These are phyloP conservation scores for Ambrosia artemisiifolia DNA, from an alignment of 129 eudicot genomes.

Conservation along the genomic window DNA sequence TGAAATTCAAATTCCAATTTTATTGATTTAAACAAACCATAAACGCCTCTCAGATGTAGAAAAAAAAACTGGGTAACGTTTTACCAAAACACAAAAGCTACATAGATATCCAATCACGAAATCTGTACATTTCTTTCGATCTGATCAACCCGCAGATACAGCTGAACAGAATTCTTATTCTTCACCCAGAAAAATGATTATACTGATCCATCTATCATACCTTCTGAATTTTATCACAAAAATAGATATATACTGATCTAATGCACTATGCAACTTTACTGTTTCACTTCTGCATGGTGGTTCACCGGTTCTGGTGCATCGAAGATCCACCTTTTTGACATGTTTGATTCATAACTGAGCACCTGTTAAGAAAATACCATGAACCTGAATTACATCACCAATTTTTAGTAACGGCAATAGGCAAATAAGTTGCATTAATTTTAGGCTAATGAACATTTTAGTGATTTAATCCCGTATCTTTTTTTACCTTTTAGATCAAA, in stretches of 20 bases:
- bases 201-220: neutral
- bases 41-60: too few species aligned
- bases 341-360: neutral
- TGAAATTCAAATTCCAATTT: too few species aligned
- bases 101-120: neutral
- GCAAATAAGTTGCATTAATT: neutral
- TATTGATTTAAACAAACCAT: too few species aligned
- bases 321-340: neutral
- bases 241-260: neutral
- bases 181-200: neutral
- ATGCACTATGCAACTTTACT: constrained; percentile 1
- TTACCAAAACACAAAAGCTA: neutral
- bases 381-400: neutral
- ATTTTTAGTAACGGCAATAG: neutral
- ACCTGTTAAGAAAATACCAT: constrained; percentile 12
- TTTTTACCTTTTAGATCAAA: neutral
- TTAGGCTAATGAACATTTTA: neutral
- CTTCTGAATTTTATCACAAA: neutral
- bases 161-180: neutral
- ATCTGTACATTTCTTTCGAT: constrained; percentile 23
- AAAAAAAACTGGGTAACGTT: neutral
- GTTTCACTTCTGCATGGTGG: neutral
- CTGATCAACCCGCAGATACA: neutral
- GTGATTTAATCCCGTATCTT: neutral
- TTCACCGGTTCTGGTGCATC: constrained; percentile 3